Conservation (phyloP, 805 yeast species). For the Teunomyces barrocoloradensis region DNA sequence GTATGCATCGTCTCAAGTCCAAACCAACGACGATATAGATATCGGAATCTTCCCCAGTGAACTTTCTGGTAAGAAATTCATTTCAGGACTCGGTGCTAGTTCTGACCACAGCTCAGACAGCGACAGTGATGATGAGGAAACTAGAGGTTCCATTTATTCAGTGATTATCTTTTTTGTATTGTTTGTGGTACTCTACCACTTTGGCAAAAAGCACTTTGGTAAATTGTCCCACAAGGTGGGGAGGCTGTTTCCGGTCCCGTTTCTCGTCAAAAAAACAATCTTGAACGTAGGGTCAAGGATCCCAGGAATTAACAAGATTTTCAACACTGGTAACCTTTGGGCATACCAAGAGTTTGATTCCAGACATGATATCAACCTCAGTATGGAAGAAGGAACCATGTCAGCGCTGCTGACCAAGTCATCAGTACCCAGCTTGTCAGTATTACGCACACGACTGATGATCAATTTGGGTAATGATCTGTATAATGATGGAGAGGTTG, state of each 20-base stretch:
- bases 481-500: conserved; percentile 6
- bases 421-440: conserved; percentile 16
- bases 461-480: conserved; percentile 24
- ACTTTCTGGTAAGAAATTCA: conserved; percentile 29
- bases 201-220: conserved; percentile 9
- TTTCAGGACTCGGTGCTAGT: conserved; percentile 26
- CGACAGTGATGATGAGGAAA: conserved; percentile 13
- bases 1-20: conserved; percentile 72
- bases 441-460: conserved; percentile 37
- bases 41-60: conserved; percentile 45
- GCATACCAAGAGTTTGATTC: conserved; percentile 17
- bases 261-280: conserved; percentile 11
- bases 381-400: conserved; percentile 35
- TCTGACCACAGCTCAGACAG: conserved; percentile 14
- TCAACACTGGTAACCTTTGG: conserved; percentile 9
- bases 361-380: conserved; percentile 17
- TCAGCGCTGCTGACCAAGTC: conserved; percentile 13
- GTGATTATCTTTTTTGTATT: conserved; percentile 17
- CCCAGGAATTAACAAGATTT: conserved; percentile 18
- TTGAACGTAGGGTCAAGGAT: conserved; percentile 16
- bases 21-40: conserved; percentile 16
- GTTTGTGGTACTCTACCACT: conserved; percentile 16
- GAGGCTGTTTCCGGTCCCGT: conserved; percentile 10
- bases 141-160: conserved; percentile 8
- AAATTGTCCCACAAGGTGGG: neutral